Base-by-base conservation (phyloP, 208 protist species). In the Trypanosoma congolense region DNA sequence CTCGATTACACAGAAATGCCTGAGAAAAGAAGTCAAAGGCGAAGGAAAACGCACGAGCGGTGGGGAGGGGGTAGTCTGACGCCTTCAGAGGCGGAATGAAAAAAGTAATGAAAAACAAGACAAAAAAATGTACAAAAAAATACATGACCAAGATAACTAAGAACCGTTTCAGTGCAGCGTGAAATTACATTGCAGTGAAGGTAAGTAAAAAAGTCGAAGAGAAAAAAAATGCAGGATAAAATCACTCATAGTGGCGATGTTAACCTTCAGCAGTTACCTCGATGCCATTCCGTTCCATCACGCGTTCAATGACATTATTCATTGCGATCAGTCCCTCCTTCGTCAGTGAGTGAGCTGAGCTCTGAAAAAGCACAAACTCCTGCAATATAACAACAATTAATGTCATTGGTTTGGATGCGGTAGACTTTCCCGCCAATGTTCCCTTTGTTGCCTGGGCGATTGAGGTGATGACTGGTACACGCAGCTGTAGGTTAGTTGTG, bases 351-450 rank as follows among this genome's bases (percentile, higher is more conserved):
- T 76, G 70, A 4, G 83, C 68, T 2, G 61, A 33, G 48, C 88
- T 88, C 56, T 92, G 82, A 65, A 95, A 95, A 10, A 95, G 54
- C 0, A 95, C 25, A 58, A 95, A 92, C 56, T 95, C 84, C 53
- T 95, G 88, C 9, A 92, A 40, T 48, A 95, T 80, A 6, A 77
- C 88, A 2, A 87, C 83, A 29, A 92, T 75, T 14, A 87, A 35
- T 6, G 62, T 65, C 87, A 93, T 83, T 3, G 83, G 87, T 36
- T 78, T 66, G 22, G 45, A 24, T 19, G 30, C 61, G 3, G 61
- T 43, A 10, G 33, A 48, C 19, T 45, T 62, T 2, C 65, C 65
- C 8, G 72, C 28, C 16, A 28, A 38, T 25, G 75, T 70, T 22
- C 41, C 64, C 16, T 59, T 49, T 3, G 74, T 69, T 1, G 71